Conservation (phyloP, 2,329 filamentous ascomycete genomes). For the Lasiodiplodia sp. region DNA sequence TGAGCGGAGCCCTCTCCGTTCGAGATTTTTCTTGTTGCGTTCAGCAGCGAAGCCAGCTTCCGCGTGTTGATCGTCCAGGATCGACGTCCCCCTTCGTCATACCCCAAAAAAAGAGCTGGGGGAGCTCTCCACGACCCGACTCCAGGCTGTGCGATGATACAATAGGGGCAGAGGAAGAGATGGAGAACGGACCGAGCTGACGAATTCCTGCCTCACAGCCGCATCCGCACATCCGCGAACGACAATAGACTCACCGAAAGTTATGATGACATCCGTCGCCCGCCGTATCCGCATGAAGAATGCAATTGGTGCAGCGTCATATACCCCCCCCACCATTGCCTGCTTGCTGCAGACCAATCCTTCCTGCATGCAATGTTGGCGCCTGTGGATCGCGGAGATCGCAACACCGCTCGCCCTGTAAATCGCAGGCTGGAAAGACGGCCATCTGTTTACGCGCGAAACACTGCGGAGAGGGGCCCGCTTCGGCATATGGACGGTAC, state of each 20-base stretch:
- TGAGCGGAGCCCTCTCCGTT: slow-evolving; percentile 9
- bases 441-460: too few species aligned
- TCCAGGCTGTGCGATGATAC: slow-evolving; percentile 8
- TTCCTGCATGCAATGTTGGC: neutral
- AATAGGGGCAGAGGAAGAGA: neutral
- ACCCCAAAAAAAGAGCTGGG: slow-evolving; percentile 1
- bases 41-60: neutral
- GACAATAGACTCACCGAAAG: neutral
- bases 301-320: neutral
- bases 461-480: neutral
- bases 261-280: neutral
- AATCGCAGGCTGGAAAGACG: neutral
- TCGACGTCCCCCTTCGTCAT: neutral
- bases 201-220: neutral
- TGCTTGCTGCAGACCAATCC: neutral
- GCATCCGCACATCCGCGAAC: slow-evolving; percentile 17
- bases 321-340: neutral
- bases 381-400: slow-evolving; percentile 1
- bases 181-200: slow-evolving; percentile 10
- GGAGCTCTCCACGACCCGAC: slow-evolving; percentile 1
- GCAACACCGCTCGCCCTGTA: neutral
- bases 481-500: neutral
- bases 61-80: neutral
- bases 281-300: neutral
- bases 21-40: too few species aligned